Conservation (phyloP, 2,329 filamentous ascomycete genomes). For the Alternaria sp. region DNA sequence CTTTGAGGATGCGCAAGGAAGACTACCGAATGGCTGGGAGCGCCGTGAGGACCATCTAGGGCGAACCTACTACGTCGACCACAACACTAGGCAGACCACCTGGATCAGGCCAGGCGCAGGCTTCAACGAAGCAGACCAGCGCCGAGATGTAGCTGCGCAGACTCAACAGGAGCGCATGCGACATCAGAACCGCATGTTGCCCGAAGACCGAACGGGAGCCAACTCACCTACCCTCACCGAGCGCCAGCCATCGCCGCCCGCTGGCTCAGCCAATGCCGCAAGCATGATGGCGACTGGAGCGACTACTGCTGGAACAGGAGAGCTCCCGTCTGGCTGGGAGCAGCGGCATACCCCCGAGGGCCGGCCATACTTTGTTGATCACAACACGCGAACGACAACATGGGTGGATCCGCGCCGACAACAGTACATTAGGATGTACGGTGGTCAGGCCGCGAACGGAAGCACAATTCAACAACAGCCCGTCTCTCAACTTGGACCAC, state of each 20-base stretch:
- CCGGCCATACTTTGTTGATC: constrained; percentile 94
- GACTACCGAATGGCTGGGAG: constrained; percentile 93
- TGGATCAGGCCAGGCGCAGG: constrained; percentile 89
- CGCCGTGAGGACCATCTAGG: constrained; percentile 93
- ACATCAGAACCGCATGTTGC: constrained; percentile 93
- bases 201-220: constrained; percentile 91
- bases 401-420: constrained; percentile 98
- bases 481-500: constrained; percentile 91
- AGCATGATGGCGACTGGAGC: constrained; percentile 95
- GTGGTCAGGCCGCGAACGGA: constrained; percentile 75
- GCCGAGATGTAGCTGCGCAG: constrained; percentile 83
- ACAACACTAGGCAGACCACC: constrained; percentile 94
- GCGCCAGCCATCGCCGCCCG: constrained; percentile 51
- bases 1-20: constrained; percentile 95
- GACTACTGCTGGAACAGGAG: constrained; percentile 91
- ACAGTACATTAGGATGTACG: constrained; percentile 99
- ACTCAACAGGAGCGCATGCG: constrained; percentile 91
- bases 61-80: constrained; percentile 96
- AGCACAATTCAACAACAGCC: constrained; percentile 96
- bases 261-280: constrained; percentile 62
- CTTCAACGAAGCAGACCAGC: constrained; percentile 76
- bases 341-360: constrained; percentile 95
- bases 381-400: constrained; percentile 96
- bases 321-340: constrained; percentile 95
- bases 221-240: constrained; percentile 81